Evolutionary conservation across 768 basidiomycete species (phyloP).

Genomic region (Mycena metata): DNA sequence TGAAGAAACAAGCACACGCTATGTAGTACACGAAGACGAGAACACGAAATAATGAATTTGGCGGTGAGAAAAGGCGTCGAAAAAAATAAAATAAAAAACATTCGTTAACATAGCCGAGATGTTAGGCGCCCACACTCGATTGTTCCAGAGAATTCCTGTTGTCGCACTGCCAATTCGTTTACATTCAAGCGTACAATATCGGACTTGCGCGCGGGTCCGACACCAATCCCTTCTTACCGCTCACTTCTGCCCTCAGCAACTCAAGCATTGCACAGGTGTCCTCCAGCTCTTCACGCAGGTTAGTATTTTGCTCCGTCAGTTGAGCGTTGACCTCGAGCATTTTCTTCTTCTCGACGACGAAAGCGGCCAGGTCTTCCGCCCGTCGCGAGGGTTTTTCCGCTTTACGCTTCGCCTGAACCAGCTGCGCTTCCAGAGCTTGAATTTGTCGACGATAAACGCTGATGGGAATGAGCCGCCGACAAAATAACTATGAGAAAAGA

Average conservation of each 20-base stretch:
- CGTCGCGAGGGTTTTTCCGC: slow-evolving; percentile 49
- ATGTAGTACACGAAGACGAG: no score
- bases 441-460: slow-evolving; percentile 73
- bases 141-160: no score
- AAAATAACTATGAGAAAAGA: slow-evolving; percentile 1
- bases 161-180: not conserved
- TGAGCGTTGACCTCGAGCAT: slow-evolving; percentile 64
- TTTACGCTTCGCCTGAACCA: slow-evolving; percentile 61
- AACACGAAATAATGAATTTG: no score
- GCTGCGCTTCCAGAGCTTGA: slow-evolving; percentile 70
- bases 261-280: slow-evolving; percentile 82
- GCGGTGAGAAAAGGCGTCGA: no score
- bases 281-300: slow-evolving; percentile 68
- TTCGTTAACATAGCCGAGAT: no score
- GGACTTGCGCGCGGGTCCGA: slow-evolving; percentile 64
- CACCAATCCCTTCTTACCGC: slow-evolving; percentile 57
- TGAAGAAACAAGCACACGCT: no score
- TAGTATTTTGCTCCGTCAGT: slow-evolving; percentile 70
- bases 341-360: slow-evolving; percentile 60
- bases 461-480: slow-evolving; percentile 18
- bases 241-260: slow-evolving; percentile 68
- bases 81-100: no score
- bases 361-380: slow-evolving; percentile 58
- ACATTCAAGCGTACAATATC: slow-evolving; percentile 40
- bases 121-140: no score